A percentile compares a stretch with the other conserved stretches of the same genome.
Evolutionary conservation across 495 filamentous ascomycete genomes (phyloP).

Genomic region (Penicillium cataractarum): DNA sequence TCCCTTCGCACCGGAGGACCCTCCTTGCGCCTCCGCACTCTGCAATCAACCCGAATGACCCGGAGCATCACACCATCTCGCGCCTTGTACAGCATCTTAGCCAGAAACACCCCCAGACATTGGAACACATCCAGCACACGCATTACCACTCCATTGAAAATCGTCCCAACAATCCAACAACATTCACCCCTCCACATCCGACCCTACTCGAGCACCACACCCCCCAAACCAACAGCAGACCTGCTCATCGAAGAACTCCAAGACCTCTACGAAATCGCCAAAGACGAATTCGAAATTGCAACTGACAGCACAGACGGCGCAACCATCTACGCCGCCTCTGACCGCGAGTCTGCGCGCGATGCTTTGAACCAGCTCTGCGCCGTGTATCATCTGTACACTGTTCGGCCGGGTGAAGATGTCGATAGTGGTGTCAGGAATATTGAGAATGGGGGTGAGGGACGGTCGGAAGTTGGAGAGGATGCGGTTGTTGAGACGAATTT

Average conservation of each 20-base stretch:
- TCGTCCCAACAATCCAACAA: background rate
- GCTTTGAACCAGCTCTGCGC: constrained; percentile 42
- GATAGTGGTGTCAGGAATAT: background rate
- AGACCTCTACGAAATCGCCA: constrained; percentile 48
- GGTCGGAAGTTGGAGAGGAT: constrained; percentile 2
- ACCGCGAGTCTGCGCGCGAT: constrained; percentile 50
- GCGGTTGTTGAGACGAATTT: constrained; percentile 36
- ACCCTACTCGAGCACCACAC: constrained; percentile 6
- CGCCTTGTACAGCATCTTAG: background rate
- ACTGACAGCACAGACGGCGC: constrained; percentile 46
- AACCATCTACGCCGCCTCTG: constrained; percentile 53
- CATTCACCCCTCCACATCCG: background rate
- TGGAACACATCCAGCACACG: background rate
- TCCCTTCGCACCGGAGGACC: constrained; percentile 4
- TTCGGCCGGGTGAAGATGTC: constrained; percentile 15
- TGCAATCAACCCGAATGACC: constrained; percentile 4
- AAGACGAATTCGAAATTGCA: constrained; percentile 54
- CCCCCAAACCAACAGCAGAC: constrained; percentile 36
- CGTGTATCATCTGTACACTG: constrained; percentile 43
- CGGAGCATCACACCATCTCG: background rate
- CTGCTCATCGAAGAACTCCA: constrained; percentile 47
- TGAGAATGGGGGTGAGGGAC: constrained; percentile 4
- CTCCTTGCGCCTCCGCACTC: background rate
- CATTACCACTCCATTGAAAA: background rate
- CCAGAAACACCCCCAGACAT: background rate